Evolutionary conservation across 495 filamentous ascomycete species (phyloP), one percentile per base, ranked within the genome.

Genomic region (Neurospora pannonica): DNA sequence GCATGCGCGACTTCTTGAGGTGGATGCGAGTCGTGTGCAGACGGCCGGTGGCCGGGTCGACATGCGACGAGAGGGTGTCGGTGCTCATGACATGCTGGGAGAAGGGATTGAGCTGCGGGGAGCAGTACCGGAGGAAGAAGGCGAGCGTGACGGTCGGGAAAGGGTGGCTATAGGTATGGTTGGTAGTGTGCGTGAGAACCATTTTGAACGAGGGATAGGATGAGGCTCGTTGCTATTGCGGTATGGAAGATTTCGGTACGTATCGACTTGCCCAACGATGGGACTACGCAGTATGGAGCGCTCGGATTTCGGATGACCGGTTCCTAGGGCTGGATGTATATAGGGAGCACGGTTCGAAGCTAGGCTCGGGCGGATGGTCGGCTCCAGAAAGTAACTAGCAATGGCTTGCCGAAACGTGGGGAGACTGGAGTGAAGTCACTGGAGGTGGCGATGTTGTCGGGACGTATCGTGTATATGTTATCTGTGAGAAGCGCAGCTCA

Each of bases 101-200:
- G 84, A 97, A 98, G 13, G 96, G 96, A 82, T 99, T 99, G 19
- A 87, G 81, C 72, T 85, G 82, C 34, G 85, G 85, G 24, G 84
- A 85, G 76, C 96, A 97, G 83, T 99, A 99, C 46, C 96, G 95
- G 71, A 99, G 93, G 87, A 98, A 98, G 88, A 97, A 99, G 84
- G 96, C 96, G 75, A 99, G 92, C 10, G 94, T 95, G 48, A 99
- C 96, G 77, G 86, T 86, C 74, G 94, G 91, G 83, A 96, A 97
- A 77, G 93, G 90, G 83, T 97, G 97, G 82, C 93, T 90, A 86
- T 98, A 98, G 83, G 89, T 91, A 83, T 93, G 96, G 81, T 88
- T 88, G 81, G 90, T 93, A 80, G 95, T 93, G 86, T 96, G 85
- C 3, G 82, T 86, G 80, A 87, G 85, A 71, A 87, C 85, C 85